Conservation (phyloP, 2,329 filamentous ascomycete species). For the Coniochaeta ligniaria region DNA sequence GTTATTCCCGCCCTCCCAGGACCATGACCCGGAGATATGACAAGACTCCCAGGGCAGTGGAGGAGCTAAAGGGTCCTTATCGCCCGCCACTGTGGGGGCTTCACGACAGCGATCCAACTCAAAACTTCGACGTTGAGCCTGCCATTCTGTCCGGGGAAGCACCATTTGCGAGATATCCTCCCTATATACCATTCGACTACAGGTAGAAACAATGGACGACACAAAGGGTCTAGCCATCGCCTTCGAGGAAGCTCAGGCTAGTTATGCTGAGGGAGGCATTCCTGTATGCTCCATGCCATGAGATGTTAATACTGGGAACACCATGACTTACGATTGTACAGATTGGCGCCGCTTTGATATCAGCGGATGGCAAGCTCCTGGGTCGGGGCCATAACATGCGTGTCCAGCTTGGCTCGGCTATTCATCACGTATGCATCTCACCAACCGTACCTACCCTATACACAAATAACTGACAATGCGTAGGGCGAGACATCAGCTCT, state of each 20-base stretch:
- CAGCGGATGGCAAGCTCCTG: conserved; percentile 60
- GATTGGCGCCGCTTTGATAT: conserved; percentile 55
- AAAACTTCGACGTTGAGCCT: neutral
- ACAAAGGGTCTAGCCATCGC: conserved; percentile 31
- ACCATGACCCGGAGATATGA: neutral
- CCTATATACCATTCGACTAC: neutral
- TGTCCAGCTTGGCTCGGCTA: conserved; percentile 63
- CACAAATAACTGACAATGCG: neutral
- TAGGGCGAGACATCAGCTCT: conserved; percentile 73
- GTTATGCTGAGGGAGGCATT: conserved; percentile 39
- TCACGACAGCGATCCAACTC: neutral
- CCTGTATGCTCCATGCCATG: conserved; percentile 26
- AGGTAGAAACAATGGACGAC: neutral
- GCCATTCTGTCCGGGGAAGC: neutral
- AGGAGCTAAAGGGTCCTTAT: neutral
- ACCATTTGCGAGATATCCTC: neutral
- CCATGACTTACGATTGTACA: neutral
- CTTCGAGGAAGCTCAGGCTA: conserved; percentile 35
- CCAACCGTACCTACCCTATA: too few species aligned
- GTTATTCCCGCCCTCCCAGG: neutral
- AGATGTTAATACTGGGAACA: neutral
- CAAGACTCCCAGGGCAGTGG: neutral
- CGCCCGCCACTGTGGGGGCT: neutral
- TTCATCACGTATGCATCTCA: conserved; percentile 69
- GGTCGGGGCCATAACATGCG: conserved; percentile 71